Evolutionary conservation across 2,329 filamentous ascomycete genomes (phyloP), one percentile per base, ranked within the genome.

Genomic region (Trematosphaeria pertusa): DNA sequence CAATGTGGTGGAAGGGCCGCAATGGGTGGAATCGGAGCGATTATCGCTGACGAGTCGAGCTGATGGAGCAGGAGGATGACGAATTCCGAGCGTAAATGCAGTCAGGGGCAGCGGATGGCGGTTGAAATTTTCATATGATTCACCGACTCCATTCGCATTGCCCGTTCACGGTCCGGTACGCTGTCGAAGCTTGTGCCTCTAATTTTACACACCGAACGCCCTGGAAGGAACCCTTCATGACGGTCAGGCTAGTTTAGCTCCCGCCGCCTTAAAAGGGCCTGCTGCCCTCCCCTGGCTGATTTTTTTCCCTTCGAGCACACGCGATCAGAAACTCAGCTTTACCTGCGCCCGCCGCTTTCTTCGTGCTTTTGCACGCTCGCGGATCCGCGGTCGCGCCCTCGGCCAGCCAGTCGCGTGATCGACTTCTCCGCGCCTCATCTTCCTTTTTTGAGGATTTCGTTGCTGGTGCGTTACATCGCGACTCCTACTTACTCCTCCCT

Each of bases 231-330:
- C n/a, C n/a, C n/a, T n/a, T n/a, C n/a, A n/a, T n/a, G n/a, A n/a
- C n/a, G n/a, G n/a, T 48, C 58, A 44, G 47, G 58, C 62, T 64
- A 65, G 52, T 62, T 63, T 68, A 68, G 65, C 57, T 68, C 62
- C 65, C 64, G 62, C 52, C 24, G 12, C 39, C 49, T 43, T 62
- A 59, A 58, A 59, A 63, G 62, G 60, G 48, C 48, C 50, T 28
- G 43, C 43, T 32, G 30, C 6, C 43, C 53, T 40, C 53, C 52
- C 52, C 40, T 32, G 31, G 49, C 37, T 21, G 31, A 34, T 9
- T 9, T n/a, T 34, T 17, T 34, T 15, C 31, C 15, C 12, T 17
- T 34, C 53, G 58, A 46, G 56, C 48, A 35, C 37, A 46, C 38
- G 44, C 44, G 52, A 22, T 37, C 45, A 49, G 59, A 53, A 48